Evolutionary conservation across 1,284 basidiomycete species (phyloP).

Genomic region (Cryptococcus floricola): DNA sequence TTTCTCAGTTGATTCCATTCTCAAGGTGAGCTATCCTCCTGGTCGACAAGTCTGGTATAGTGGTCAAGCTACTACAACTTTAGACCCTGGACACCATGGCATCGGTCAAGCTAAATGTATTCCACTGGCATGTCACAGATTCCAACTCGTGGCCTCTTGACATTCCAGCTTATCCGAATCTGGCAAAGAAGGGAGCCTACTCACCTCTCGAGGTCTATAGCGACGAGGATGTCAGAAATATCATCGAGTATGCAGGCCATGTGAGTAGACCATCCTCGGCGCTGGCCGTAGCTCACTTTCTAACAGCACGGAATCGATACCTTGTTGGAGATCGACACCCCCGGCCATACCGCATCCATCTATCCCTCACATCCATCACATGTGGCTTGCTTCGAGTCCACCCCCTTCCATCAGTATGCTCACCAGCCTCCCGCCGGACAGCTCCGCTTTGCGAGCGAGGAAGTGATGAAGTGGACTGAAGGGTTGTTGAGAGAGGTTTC

Average conservation of each 20-base stretch:
- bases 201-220: conserved; percentile 59
- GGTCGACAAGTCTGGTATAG: no score
- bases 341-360: conserved; percentile 72
- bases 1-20: conserved; percentile 15
- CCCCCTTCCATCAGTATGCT: conserved; percentile 64
- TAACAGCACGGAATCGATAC: conserved; percentile 72
- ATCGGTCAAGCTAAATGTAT: conserved; percentile 65
- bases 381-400: conserved; percentile 64
- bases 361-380: conserved; percentile 64
- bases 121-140: conserved; percentile 60
- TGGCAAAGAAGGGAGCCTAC: conserved; percentile 69
- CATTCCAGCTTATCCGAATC: conserved; percentile 60
- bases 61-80: not conserved
- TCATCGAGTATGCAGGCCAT: conserved; percentile 67
- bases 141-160: conserved; percentile 66
- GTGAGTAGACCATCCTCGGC: conserved; percentile 50
- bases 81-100: conserved; percentile 75
- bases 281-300: not conserved
- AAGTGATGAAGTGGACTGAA: conserved; percentile 53
- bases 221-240: conserved; percentile 58
- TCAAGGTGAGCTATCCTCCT: conserved; percentile 12
- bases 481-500: conserved; percentile 50
- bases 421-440: conserved; percentile 72
- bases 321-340: conserved; percentile 71
- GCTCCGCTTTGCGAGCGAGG: conserved; percentile 61